These are phyloP conservation scores for Acidiella bohemica DNA, from an alignment of 495 filamentous ascomycete genomes.

Conservation along the genomic window DNA sequence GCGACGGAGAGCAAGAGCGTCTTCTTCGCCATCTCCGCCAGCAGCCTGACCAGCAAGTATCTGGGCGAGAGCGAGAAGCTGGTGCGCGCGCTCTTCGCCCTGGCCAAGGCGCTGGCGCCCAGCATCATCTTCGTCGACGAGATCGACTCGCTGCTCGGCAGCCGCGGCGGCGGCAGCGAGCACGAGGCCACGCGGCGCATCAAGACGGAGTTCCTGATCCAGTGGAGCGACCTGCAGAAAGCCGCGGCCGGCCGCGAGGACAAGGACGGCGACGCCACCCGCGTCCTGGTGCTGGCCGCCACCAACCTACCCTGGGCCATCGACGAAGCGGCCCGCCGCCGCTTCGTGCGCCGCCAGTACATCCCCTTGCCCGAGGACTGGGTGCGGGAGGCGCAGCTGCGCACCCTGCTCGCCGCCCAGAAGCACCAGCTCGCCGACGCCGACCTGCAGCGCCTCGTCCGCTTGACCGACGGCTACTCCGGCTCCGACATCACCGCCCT, in stretches of 20 bases:
- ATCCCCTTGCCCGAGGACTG: slow-evolving; percentile 81
- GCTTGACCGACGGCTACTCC: slow-evolving; percentile 82
- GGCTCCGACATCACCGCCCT: slow-evolving; percentile 95
- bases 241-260: slow-evolving; percentile 79
- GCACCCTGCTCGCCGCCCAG: slow-evolving; percentile 67
- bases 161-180: slow-evolving; percentile 69
- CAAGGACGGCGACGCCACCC: slow-evolving; percentile 67
- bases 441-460: slow-evolving; percentile 67
- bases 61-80: slow-evolving; percentile 95
- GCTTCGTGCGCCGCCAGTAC: slow-evolving; percentile 91
- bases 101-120: slow-evolving; percentile 81
- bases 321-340: slow-evolving; percentile 81
- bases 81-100: slow-evolving; percentile 77
- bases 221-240: slow-evolving; percentile 87
- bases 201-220: slow-evolving; percentile 96
- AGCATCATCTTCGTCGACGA: slow-evolving; percentile 99
- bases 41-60: slow-evolving; percentile 88
- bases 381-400: slow-evolving; percentile 65
- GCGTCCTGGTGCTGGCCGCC: slow-evolving; percentile 86
- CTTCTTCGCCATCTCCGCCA: slow-evolving; percentile 94
- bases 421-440: slow-evolving; percentile 62
- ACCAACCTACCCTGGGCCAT: slow-evolving; percentile 98
- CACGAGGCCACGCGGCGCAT: slow-evolving; percentile 88
- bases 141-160: slow-evolving; percentile 86
- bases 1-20: slow-evolving; percentile 91